These are phyloP conservation scores for Nymphaea thermarum DNA, from an alignment of 164 flowering plant species.

Conservation along the genomic window DNA sequence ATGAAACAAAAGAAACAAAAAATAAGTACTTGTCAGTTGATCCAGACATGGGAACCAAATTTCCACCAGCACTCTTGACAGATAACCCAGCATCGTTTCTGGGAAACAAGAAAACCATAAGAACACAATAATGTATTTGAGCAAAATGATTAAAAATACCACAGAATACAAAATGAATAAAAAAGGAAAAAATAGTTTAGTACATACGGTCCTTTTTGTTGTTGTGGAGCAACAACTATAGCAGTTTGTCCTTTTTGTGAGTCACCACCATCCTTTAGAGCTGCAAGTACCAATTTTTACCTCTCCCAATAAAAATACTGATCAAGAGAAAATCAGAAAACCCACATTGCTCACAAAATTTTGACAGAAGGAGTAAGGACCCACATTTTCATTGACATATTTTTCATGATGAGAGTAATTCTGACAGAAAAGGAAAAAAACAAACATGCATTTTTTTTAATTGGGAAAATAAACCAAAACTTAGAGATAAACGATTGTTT, in stretches of 20 bases:
- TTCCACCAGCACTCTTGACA: conserved; percentile 26
- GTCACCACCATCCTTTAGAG: conserved; percentile 40
- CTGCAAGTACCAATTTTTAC: conserved; percentile 17
- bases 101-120: conserved; percentile 9
- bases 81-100: conserved; percentile 47
- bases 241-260: conserved; percentile 43
- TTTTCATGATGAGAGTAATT: neutral
- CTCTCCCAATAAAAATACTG: neutral
- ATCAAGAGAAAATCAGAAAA: neutral
- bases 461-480: neutral
- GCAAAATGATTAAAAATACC: neutral
- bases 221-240: conserved; percentile 57
- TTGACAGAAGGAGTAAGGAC: too few species aligned
- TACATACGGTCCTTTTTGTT: conserved; percentile 48
- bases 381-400: too few species aligned
- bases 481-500: neutral
- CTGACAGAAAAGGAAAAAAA: neutral
- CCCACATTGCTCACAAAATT: neutral
- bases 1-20: neutral
- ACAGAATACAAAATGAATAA: neutral
- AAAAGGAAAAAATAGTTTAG: neutral
- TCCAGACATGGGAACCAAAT: conserved; percentile 35
- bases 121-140: neutral
- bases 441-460: neutral
- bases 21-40: conserved; percentile 61